Conservation (phyloP, 2,329 filamentous ascomycete species). For the Paracorniculantispora psalliotae region DNA sequence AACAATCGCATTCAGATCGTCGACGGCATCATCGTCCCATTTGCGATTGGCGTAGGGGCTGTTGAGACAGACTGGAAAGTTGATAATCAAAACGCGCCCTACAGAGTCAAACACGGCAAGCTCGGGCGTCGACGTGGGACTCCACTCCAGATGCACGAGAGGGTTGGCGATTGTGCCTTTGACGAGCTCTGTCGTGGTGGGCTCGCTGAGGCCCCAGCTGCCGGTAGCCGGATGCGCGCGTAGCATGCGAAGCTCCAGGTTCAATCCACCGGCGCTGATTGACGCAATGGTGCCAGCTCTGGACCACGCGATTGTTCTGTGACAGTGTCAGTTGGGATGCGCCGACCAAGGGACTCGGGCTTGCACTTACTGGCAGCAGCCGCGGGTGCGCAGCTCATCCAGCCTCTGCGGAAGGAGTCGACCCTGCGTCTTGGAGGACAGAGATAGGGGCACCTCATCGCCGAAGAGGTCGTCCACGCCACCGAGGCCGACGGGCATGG, state of each 20-base stretch:
- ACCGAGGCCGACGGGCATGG: conserved; percentile 48
- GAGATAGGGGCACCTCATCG: conserved; percentile 57
- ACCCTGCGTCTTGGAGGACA: conserved; percentile 39
- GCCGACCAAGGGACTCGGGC: not conserved
- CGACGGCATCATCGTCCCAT: conserved; percentile 62
- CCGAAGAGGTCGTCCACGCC: conserved; percentile 73
- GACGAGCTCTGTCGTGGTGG: conserved; percentile 59
- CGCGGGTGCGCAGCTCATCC: conserved; percentile 69
- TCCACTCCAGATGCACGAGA: conserved; percentile 80
- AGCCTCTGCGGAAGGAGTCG: conserved; percentile 68
- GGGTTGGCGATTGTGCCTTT: conserved; percentile 58
- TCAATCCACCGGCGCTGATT: conserved; percentile 66
- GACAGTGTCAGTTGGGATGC: conserved; percentile 16
- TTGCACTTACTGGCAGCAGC: conserved; percentile 71
- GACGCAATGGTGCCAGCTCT: conserved; percentile 80
- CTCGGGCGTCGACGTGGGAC: conserved; percentile 65
- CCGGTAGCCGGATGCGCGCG: conserved; percentile 64
- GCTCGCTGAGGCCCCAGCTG: conserved; percentile 70
- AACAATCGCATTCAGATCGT: conserved; percentile 72
- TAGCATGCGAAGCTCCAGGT: conserved; percentile 68
- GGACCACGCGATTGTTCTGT: conserved; percentile 80
- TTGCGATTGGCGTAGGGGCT: conserved; percentile 58
- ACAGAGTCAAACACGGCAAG: conserved; percentile 77
- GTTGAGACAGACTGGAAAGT: conserved; percentile 68
- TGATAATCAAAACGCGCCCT: conserved; percentile 72